These are phyloP conservation scores for Alternaria burnsii DNA, from an alignment of 2,329 filamentous ascomycete genomes.

Conservation along the genomic window DNA sequence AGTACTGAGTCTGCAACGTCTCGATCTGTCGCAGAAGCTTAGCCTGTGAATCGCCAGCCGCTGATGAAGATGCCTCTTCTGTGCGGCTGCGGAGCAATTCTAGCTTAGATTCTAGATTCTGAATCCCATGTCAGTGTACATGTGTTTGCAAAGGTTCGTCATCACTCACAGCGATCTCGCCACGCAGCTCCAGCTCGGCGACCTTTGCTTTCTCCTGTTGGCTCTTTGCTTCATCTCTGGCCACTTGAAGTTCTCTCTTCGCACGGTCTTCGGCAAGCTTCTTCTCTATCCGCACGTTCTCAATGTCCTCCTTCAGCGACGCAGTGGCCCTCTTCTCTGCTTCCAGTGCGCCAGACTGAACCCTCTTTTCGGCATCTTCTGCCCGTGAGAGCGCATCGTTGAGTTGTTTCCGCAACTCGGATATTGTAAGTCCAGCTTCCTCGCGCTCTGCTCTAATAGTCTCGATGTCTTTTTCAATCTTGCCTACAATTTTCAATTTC, in stretches of 20 bases:
- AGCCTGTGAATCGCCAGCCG: slow-evolving; percentile 81
- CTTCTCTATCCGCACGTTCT: slow-evolving; percentile 75
- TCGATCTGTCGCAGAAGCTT: slow-evolving; percentile 94
- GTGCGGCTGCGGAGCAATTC: slow-evolving; percentile 85
- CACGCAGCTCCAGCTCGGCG: slow-evolving; percentile 78
- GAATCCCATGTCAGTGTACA: slow-evolving; percentile 37
- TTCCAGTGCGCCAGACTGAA: slow-evolving; percentile 72
- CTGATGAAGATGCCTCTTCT: slow-evolving; percentile 87
- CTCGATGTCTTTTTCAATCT: slow-evolving; percentile 66
- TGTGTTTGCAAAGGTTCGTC: background rate
- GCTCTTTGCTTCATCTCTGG: slow-evolving; percentile 76
- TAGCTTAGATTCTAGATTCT: slow-evolving; percentile 85
- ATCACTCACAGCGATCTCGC: slow-evolving; percentile 68
- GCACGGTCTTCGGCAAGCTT: slow-evolving; percentile 75
- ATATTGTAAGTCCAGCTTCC: slow-evolving; percentile 70
- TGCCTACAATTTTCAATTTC: slow-evolving; percentile 61
- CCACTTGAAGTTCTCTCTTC: slow-evolving; percentile 72
- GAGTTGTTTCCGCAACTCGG: slow-evolving; percentile 74
- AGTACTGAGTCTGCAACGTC: slow-evolving; percentile 93
- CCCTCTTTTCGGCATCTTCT: slow-evolving; percentile 71
- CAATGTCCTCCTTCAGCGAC: slow-evolving; percentile 70
- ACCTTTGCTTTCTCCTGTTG: slow-evolving; percentile 74
- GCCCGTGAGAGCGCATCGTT: slow-evolving; percentile 72
- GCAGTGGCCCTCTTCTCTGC: slow-evolving; percentile 66
- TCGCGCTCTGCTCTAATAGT: slow-evolving; percentile 69